These are phyloP conservation scores for Eleusine indica DNA, from an alignment of 176 grass and related monocot species.

Conservation along the genomic window DNA sequence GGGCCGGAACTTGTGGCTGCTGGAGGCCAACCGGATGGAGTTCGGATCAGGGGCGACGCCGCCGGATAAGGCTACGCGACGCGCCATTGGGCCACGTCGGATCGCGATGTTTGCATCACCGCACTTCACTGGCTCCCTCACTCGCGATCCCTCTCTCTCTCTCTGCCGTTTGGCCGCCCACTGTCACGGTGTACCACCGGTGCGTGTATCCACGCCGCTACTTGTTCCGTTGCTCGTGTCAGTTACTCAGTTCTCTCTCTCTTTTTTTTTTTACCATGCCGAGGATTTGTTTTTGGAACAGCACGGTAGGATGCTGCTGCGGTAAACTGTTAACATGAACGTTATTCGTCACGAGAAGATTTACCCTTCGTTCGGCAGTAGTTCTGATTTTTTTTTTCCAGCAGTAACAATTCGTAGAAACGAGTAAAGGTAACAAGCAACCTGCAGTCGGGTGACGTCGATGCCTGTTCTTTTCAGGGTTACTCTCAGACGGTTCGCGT, in stretches of 20 bases:
- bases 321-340: too few species aligned
- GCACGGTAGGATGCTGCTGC: too few species aligned
- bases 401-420: too few species aligned
- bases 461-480: too few species aligned
- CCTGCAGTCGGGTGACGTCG: too few species aligned
- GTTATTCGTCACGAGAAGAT: too few species aligned
- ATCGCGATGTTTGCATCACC: background rate
- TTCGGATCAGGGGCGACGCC: constrained; percentile 59
- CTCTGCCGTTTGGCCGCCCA: background rate
- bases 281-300: too few species aligned
- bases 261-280: background rate
- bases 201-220: background rate
- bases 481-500: background rate
- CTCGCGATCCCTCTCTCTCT: too few species aligned
- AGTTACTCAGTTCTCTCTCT: too few species aligned
- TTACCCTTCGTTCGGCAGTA: too few species aligned
- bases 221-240: background rate
- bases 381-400: too few species aligned
- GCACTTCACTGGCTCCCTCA: background rate
- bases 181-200: background rate
- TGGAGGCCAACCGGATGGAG: constrained; percentile 41
- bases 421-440: too few species aligned
- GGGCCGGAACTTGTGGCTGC: constrained; percentile 45
- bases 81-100: constrained; percentile 83
- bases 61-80: constrained; percentile 59